Percentiles rank a stretch among this genome's conserved stretches.
These are phyloP conservation scores for Atalantia buxifolia DNA, from an alignment of 345 rosid genomes.

Conservation along the genomic window DNA sequence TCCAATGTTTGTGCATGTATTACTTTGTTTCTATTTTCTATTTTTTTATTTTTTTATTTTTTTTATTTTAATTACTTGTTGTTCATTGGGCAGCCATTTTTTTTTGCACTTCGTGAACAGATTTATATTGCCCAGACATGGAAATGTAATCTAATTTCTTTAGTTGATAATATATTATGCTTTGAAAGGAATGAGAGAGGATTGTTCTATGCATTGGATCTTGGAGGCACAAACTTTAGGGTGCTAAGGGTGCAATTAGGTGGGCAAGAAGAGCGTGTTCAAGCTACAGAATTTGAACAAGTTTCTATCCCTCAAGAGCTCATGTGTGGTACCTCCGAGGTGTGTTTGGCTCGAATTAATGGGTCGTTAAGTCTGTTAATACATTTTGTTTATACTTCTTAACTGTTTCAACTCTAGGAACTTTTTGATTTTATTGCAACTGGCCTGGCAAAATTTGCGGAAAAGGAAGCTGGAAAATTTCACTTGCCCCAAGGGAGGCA, in stretches of 20 bases:
- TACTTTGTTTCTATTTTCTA: neutral
- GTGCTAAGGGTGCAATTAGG: constrained; percentile 75
- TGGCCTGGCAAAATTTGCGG: constrained; percentile 49
- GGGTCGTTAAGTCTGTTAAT: neutral
- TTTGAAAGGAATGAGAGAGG: constrained; percentile 70
- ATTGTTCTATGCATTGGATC: constrained; percentile 86
- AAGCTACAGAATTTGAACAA: constrained; percentile 68
- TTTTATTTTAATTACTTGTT: neutral
- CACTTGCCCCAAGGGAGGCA: constrained; percentile 47
- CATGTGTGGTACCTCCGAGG: constrained; percentile 80
- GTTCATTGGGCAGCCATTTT: neutral
- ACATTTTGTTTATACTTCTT: constrained; percentile 1
- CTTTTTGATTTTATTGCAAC: constrained; percentile 81
- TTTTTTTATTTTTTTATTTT: too few species aligned
- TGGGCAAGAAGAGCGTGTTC: constrained; percentile 55
- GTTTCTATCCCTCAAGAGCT: constrained; percentile 68
- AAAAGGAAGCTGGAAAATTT: constrained; percentile 52
- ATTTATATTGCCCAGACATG: neutral
- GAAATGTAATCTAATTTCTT: constrained; percentile 1
- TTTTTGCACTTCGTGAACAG: neutral
- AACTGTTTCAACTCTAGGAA: constrained; percentile 30
- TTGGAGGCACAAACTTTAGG: constrained; percentile 86
- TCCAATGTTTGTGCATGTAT: neutral
- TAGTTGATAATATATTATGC: neutral
- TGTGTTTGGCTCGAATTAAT: constrained; percentile 14